Conservation (phyloP, 345 rosid species). For the Luvunga scandens region DNA sequence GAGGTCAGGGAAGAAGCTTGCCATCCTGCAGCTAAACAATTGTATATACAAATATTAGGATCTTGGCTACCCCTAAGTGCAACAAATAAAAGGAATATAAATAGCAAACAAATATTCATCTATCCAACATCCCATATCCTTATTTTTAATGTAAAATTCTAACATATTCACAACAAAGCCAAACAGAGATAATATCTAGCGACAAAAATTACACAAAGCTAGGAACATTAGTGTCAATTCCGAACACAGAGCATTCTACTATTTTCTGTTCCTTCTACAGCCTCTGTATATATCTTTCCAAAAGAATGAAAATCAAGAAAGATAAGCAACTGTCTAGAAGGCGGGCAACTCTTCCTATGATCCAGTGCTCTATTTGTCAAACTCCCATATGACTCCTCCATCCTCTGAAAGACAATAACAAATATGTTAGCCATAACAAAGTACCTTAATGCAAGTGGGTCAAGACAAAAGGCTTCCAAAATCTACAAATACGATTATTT, state of each 20-base stretch:
- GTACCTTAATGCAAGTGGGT: background rate
- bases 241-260: no score
- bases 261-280: background rate
- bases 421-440: slow-evolving; percentile 7
- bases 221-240: no score
- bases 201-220: no score
- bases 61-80: no score
- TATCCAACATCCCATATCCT: no score
- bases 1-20: background rate
- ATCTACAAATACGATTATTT: background rate
- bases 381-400: slow-evolving; percentile 62
- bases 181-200: no score
- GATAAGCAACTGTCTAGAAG: background rate
- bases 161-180: no score
- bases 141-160: no score
- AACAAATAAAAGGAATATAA: no score
- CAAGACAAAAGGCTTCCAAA: background rate
- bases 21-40: background rate
- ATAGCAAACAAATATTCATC: no score
- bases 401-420: slow-evolving; percentile 40
- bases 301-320: background rate
- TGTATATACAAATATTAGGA: no score
- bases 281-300: background rate
- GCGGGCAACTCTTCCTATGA: background rate
- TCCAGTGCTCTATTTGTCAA: slow-evolving; percentile 38